Evolutionary conservation across 768 basidiomycete genomes (phyloP), one percentile per base, ranked within the genome.

Genomic region (Cystofilobasidium macerans): DNA sequence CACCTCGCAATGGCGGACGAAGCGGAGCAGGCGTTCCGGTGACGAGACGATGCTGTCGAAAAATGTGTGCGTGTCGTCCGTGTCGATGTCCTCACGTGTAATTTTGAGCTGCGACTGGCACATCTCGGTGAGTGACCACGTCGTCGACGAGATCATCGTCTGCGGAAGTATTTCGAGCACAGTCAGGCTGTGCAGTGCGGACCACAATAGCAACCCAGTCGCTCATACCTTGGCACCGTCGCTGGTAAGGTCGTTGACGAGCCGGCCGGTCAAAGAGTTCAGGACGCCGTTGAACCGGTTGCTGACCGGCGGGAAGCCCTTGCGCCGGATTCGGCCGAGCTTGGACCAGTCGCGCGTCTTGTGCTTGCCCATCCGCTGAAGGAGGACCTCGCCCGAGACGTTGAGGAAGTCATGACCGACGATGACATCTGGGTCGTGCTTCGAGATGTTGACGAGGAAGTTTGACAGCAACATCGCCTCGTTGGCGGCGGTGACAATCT

Each of bases 51-150:
- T 84, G 33, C 86, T 85, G 72, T 98, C 95, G 70, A 99, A 84
- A 76, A 89, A 97, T 69, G 82, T 81, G 33, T 89, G 85, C 0
- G 90, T 94, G 72, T 98, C 95, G 69, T 97, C 94, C 0, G 91
- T 86, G 73, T 98, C 94, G 69, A 95, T 92, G 69, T 98, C 95
- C 73, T 95, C 87, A 42, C 95, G 80, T 61, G 87, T 85, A 67
- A 83, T 82, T 69, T 86, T 86, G 69, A 99, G 83, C 74, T 94
- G 87, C 0, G 90, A 88, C 69, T 81, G 82, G 77, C 89, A 92
- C 92, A 99, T 97, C 76, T 99, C 95, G 12, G 89, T 90, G 61
- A 98, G 78, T 2, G 93, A 94, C 95, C 95, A 99, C 0, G 95
- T 98, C 5, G 91, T 97, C 3, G 95, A 98, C 0, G 86, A 78